phyloP scores from a whole-genome alignment of 2,329 filamentous ascomycete genomes.

The Aspergillus sp. region DNA sequence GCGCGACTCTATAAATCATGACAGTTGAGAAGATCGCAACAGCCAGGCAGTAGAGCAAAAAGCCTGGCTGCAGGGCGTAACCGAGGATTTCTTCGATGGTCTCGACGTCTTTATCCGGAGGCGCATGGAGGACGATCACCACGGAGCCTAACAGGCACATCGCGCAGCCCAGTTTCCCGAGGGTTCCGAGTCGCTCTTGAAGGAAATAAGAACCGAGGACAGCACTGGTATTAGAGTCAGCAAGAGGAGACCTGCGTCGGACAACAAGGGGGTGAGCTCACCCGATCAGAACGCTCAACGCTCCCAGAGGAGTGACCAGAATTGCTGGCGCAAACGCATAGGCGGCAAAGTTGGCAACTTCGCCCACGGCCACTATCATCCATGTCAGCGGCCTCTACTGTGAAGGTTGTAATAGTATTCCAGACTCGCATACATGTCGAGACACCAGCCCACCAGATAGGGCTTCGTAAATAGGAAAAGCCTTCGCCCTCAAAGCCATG shows the following conservation, averaged over 20 bases:
- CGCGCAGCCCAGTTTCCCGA: slow-evolving; percentile 93
- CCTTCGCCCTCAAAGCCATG: slow-evolving; percentile 98
- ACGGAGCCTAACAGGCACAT: slow-evolving; percentile 95
- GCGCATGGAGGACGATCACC: slow-evolving; percentile 95
- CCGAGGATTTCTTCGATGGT: slow-evolving; percentile 89
- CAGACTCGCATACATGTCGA: slow-evolving; percentile 66
- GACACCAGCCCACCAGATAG: slow-evolving; percentile 97
- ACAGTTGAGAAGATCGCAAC: slow-evolving; percentile 81
- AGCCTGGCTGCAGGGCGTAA: slow-evolving; percentile 92
- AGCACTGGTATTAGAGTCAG: slow-evolving; percentile 54
- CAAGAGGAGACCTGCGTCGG: slow-evolving; percentile 17
- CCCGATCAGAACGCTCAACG: slow-evolving; percentile 89
- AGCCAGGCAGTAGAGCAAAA: slow-evolving; percentile 78
- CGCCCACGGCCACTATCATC: slow-evolving; percentile 76
- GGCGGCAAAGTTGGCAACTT: slow-evolving; percentile 95
- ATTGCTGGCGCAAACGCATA: slow-evolving; percentile 99
- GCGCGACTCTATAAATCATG: slow-evolving; percentile 96
- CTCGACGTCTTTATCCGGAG: slow-evolving; percentile 85
- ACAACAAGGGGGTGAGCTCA: slow-evolving; percentile 30
- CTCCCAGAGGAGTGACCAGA: slow-evolving; percentile 90
- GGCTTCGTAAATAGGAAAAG: slow-evolving; percentile 88
- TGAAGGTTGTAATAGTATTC: slow-evolving; percentile 11
- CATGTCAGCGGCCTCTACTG: slow-evolving; percentile 21
- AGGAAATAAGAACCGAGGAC: slow-evolving; percentile 94
- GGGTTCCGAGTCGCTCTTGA: slow-evolving; percentile 80